These are phyloP conservation scores for Gracilaria domingensis DNA, from an alignment of 23 red algal species.

Conservation along the genomic window DNA sequence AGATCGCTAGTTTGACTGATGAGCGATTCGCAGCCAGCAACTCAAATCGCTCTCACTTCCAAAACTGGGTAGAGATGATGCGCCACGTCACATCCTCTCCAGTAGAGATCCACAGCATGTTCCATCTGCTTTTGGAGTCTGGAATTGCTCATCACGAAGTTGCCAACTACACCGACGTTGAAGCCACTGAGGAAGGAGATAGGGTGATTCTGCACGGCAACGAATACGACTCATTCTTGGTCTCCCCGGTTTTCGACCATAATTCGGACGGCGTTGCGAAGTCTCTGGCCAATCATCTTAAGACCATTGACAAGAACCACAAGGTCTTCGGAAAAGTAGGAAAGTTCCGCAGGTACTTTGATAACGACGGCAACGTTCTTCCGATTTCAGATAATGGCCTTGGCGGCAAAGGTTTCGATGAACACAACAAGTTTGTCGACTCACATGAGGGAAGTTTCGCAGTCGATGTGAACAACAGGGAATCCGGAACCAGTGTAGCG, in stretches of 20 bases:
- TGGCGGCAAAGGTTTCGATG: constrained; percentile 24
- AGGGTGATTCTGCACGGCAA: background rate
- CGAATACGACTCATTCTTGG: constrained; percentile 42
- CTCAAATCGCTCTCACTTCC: constrained; percentile 6
- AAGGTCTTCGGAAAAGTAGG: background rate
- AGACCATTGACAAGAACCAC: background rate
- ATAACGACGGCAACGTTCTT: constrained; percentile 11
- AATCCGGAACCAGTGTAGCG: constrained; percentile 21
- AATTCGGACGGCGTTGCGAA: constrained; percentile 9
- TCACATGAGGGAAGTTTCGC: constrained; percentile 23
- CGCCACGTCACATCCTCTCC: constrained; percentile 40
- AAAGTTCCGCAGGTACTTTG: constrained; percentile 28
- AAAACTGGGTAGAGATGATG: constrained; percentile 37
- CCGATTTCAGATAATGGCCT: constrained; percentile 28
- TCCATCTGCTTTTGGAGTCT: constrained; percentile 34
- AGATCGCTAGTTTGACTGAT: constrained; percentile 9
- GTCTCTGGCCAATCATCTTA: constrained; percentile 35
- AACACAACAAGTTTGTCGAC: background rate
- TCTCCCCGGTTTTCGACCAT: constrained; percentile 33
- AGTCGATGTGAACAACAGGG: constrained; percentile 70
- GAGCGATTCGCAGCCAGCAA: background rate
- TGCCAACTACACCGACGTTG: background rate
- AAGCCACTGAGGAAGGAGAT: background rate
- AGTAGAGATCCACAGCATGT: constrained; percentile 61
- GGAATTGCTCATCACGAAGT: constrained; percentile 45